A percentile compares a stretch with the other conserved stretches of the same genome.
These are phyloP conservation scores for Styphnolobium japonicum DNA, from an alignment of 306 rosid genomes.

Conservation along the genomic window DNA sequence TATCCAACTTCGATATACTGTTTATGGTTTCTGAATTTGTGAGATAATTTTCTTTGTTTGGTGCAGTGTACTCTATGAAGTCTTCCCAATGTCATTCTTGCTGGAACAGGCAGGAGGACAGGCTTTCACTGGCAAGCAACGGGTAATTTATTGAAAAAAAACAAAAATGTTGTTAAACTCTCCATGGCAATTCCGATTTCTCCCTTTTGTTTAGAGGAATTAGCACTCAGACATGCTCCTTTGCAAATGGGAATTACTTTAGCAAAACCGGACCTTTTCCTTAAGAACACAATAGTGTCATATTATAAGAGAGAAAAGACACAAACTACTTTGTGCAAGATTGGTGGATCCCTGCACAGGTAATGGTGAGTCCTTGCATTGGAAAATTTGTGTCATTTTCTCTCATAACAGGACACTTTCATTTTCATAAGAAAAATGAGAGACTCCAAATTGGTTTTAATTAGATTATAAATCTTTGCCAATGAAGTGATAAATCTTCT, in stretches of 20 bases:
- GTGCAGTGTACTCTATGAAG: constrained; percentile 75
- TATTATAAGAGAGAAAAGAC: too few relatives aligned
- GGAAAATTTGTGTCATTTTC: too few relatives aligned
- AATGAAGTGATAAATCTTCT: not conserved
- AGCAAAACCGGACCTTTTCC: not conserved
- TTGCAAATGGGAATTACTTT: not conserved
- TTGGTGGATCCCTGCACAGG: too few relatives aligned
- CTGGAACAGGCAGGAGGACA: constrained; percentile 85
- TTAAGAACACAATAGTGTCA: not conserved
- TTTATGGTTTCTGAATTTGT: not conserved
- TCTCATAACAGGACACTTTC: not conserved
- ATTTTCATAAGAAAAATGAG: not conserved
- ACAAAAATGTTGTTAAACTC: not conserved
- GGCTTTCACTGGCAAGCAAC: constrained; percentile 70
- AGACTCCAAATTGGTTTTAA: not conserved
- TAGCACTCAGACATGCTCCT: not conserved
- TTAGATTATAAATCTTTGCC: not conserved
- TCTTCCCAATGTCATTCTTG: constrained; percentile 85
- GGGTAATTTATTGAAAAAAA: constrained; percentile 39
- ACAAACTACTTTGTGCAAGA: not conserved
- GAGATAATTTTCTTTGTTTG: not conserved
- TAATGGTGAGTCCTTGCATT: not conserved
- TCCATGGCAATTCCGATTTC: not conserved
- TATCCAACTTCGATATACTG: constrained; percentile 1
- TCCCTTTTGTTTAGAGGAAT: not conserved